Base-by-base conservation (phyloP, 495 filamentous ascomycete species). In the Daldinia childiae region DNA sequence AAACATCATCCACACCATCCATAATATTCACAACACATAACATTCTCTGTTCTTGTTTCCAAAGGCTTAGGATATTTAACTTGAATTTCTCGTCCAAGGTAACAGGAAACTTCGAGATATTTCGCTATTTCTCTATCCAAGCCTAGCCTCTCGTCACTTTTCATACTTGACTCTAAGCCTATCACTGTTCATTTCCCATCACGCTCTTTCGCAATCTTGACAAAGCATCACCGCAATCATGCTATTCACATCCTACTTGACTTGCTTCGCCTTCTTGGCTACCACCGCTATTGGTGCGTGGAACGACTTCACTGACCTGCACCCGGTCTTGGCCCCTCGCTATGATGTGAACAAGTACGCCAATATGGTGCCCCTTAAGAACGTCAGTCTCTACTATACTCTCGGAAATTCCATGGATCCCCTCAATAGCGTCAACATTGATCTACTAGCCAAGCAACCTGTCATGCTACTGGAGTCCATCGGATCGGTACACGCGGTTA, bases 391-490 rank as follows among this genome's bases (percentile, higher is more conserved):
- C 32, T 64, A 73, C 56, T 79, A 79, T 61, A 50, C 57, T 41
- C 50, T 75, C 14, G 75, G 69, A 14, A 36, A 43, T n/a, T 26
- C 43, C 45, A 41, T 9, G 8, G 68, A 68, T 15, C 50, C 64
- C 38, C 62, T 58, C 14, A 61, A 62, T n/a, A 71, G 66, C 36
- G 63, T 79, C 34, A 73, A 50, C 64, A 61, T 77, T 58, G 68
- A 62, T 21, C 66, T 77, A 15, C 69, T 64, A 24, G 64, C 73
- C 61, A 66, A 77, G 12, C 65, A 74, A 51, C 73, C 77, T 9
- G 62, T 64, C 0, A 65, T 77, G 11, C 32, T 79, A 11, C 66
- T 79, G 7, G 77, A 79, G 62, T 45, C 74, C 1, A 76, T 79
- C 64, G 77, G 71, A 24, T 65, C 64, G 0, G 57, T 79, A n/a